Base-by-base conservation (phyloP, 306 rosid species). In the Cajanus cajan region DNA sequence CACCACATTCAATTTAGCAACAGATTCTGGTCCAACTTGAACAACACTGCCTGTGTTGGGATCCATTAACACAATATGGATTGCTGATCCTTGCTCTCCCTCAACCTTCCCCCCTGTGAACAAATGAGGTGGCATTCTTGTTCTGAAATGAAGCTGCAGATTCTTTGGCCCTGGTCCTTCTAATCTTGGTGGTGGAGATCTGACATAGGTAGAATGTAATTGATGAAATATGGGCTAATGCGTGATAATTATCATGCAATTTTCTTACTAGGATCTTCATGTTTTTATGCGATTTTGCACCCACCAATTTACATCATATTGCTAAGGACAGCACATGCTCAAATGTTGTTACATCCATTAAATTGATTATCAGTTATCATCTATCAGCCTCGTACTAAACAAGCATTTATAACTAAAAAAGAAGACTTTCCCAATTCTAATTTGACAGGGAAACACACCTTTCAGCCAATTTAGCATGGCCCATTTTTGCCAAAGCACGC, bases 41-140 rank as follows among this genome's bases (percentile, higher is more conserved):
- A 90, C 87, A 15, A 86, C 87, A 36, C 50, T 73, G 22, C 93
- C 92, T 0, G 89, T 86, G 81, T 70, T 86, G 0, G 80, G 81
- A 76, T 93, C 97, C 51, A 90, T 34, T 79, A 93, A 67, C 40
- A 82, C 84, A 39, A 93, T 84, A 65, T 91, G 94, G 78, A 93
- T 90, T 10, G 82, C 71, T 59, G 90, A 87, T 55, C 97, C 97
- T 83, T 88, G 97, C 86, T 90, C 98, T 78, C 98, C 98, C 39
- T 88, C 96, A 50, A 93, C 93, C 87, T 88, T 90, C 50, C 94
- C 98, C 1, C 98, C 95, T 1, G 98, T 89, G 82, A 93, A 93
- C 55, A 93, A 83, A 84, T 91, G 93, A 67, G 92, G 97, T 0
- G 97, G 98, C 98, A 93, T 93, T 84, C 87, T 91, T 52, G 98